A percentile compares a stretch with the other conserved stretches of the same genome.
Conservation (phyloP, 225 moss, liverwort and hornwort species). For the Thuidium tamariscinum region DNA sequence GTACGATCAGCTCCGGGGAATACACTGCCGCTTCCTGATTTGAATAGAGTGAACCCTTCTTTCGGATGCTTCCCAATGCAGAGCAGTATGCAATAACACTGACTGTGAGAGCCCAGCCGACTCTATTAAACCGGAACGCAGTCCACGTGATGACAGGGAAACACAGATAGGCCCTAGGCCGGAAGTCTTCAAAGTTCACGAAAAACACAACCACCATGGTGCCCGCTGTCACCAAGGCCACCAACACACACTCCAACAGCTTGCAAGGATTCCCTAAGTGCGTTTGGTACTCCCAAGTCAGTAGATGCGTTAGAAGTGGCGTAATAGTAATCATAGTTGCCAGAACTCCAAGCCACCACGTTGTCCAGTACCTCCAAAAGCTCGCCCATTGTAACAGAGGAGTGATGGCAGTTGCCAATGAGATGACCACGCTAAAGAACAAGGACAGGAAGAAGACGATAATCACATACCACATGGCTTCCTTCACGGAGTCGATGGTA, state of each 20-base stretch:
- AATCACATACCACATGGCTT: slow-evolving; percentile 30
- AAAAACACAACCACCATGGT: slow-evolving; percentile 37
- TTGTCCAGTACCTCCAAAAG: slow-evolving; percentile 63
- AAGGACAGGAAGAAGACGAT: slow-evolving; percentile 21
- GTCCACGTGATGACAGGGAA: slow-evolving; percentile 65
- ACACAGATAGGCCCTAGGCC: slow-evolving; percentile 57
- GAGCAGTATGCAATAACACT: slow-evolving; percentile 23
- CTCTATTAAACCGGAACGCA: slow-evolving; percentile 64
- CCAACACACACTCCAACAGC: slow-evolving; percentile 16
- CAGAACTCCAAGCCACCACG: slow-evolving; percentile 60
- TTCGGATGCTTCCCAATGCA: slow-evolving; percentile 28
- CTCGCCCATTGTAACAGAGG: slow-evolving; percentile 39
- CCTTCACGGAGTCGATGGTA: slow-evolving; percentile 45
- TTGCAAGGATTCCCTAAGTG: slow-evolving; percentile 3
- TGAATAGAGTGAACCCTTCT: slow-evolving; percentile 42
- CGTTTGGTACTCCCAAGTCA: slow-evolving; percentile 4
- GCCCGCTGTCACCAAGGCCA: neutral
- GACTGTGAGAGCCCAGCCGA: slow-evolving; percentile 62
- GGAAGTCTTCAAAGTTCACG: slow-evolving; percentile 24
- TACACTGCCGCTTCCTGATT: slow-evolving; percentile 19
- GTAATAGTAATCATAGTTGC: slow-evolving; percentile 50
- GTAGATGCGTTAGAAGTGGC: slow-evolving; percentile 48
- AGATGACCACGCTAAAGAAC: slow-evolving; percentile 14
- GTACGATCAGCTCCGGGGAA: slow-evolving; percentile 49
- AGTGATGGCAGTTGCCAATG: slow-evolving; percentile 12